Base-by-base conservation (phyloP, 441 rosid species). In the Jatropha podagrica region DNA sequence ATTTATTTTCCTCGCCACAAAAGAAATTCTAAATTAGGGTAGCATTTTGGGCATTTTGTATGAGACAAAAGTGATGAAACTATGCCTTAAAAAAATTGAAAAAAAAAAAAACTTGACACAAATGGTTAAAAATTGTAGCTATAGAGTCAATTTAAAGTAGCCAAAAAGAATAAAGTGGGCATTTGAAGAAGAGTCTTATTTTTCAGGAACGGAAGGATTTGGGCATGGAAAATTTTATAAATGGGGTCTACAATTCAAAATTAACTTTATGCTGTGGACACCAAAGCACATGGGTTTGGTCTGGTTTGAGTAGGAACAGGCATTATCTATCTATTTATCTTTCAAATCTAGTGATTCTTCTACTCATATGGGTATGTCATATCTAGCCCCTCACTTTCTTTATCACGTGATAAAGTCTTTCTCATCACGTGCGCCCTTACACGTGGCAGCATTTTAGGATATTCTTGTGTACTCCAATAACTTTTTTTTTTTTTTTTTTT, bases 371-470 rank as follows among this genome's bases (percentile, higher is more conserved):
- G 7, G 1, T 52, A 9, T 26, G 27, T 60, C 64, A 26, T 23
- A 41, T 65, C 40, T 12, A 2, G 0, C 46, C 9, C 46, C 3
- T 42, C n/a, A 4, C 2, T 5, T 15, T 20, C 61, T 80, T 72
- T 79, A 20, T 79, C 81, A 77, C 76, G 76, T 79, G 84, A 83
- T 23, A 23, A 60, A 11, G 48, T 68, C 60, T 63, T 61, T 58
- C 64, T 11, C 4, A 63, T 75, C 86, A 70, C 80, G 74, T 79
- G 84, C 65, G 23, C 38, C 5, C 2, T 61, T 61, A 4, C 41
- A 61, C 14, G 63, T 23, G 63, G 4, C 38, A 59, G 2, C 64
- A 59, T 59, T 59, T 32, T 59, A 12, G 7, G 48, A 44, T 7
- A 11, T 44, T 32, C 32, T 32, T 32, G 32, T 1, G 32, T 2